Conservation (phyloP, 2,329 filamentous ascomycete genomes). For the Blumeriella jaapii region DNA sequence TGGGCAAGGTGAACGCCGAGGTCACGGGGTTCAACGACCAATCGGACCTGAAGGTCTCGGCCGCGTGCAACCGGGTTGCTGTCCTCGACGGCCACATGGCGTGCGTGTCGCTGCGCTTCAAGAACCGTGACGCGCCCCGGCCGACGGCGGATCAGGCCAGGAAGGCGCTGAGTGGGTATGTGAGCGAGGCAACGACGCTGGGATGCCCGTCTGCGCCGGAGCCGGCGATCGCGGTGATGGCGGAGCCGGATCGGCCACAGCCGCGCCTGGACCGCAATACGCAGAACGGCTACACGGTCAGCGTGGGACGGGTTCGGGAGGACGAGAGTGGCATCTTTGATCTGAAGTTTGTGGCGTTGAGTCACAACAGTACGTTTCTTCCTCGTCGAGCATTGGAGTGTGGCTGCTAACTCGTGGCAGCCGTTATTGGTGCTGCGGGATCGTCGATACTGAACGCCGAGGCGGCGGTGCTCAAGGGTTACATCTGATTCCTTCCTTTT, state of each 20-base stretch:
- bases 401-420: conserved; percentile 15
- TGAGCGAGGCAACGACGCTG: conserved; percentile 68
- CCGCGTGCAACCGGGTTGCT: conserved; percentile 86
- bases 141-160: conserved; percentile 69
- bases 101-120: conserved; percentile 82
- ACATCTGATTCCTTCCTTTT: too few relatives aligned
- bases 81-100: conserved; percentile 92
- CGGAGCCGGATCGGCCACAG: conserved; percentile 83
- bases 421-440: conserved; percentile 86
- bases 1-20: conserved; percentile 62
- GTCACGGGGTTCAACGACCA: conserved; percentile 70
- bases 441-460: conserved; percentile 72
- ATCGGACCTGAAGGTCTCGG: conserved; percentile 61
- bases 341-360: conserved; percentile 86
- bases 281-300: conserved; percentile 78
- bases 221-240: conserved; percentile 76
- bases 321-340: conserved; percentile 87
- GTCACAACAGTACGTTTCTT: conserved; percentile 51
- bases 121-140: conserved; percentile 47
- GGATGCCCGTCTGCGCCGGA: conserved; percentile 80
- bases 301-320: conserved; percentile 69
- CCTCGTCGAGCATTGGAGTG: not conserved
- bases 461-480: conserved; percentile 12
- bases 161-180: conserved; percentile 68
- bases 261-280: conserved; percentile 82